Base-by-base conservation (phyloP, 2,329 filamentous ascomycete genomes). In the Colletotrichum plurivorum region DNA sequence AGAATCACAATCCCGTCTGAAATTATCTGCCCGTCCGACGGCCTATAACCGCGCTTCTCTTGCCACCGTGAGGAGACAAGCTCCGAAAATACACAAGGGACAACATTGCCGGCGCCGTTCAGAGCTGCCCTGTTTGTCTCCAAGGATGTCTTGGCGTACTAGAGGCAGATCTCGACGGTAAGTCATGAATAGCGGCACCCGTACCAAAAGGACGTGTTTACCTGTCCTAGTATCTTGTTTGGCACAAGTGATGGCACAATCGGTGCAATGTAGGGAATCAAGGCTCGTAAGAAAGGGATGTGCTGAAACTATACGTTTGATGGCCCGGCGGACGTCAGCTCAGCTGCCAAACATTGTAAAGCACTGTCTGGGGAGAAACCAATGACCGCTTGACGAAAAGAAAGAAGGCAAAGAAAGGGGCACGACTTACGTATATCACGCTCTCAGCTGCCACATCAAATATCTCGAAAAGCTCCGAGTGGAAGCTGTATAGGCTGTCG, bases 1-100 rank as follows among this genome's bases (percentile, higher is more conserved):
- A 63, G 51, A 16, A 68, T 57, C 0, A 63, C 45, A 27, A 68
- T 63, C 4, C 61, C 54, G 25, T 68, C 59, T 5, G 39, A 64
- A 16, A 53, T 63, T 1, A 68, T 48, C 13, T 63, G 52, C 25
- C 49, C 52, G 25, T 56, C 46, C 3, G 65, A 56, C 5, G 39
- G 59, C 6, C 15, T 64, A 8, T 56, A 63, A 8, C 61, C 48
- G 2, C 59, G 60, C 8, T 64, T 64, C 16, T 57, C 31, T 6
- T 52, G 61, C 61, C 61, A 64, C 4, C 2, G 20, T 2, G 58
- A 31, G 10, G 58, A 61, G 15, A 31, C 15, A 12, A 53, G 48
- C n/a, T 45, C 22, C 5, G 56, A 59, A 45, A 59, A 51, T 1
- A 59, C 45, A 3, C 43, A 59, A 4, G 39, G 51, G 15, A 43